These are phyloP conservation scores for Colletotrichum godetiae DNA, from an alignment of 2,329 filamentous ascomycete species.

Conservation along the genomic window DNA sequence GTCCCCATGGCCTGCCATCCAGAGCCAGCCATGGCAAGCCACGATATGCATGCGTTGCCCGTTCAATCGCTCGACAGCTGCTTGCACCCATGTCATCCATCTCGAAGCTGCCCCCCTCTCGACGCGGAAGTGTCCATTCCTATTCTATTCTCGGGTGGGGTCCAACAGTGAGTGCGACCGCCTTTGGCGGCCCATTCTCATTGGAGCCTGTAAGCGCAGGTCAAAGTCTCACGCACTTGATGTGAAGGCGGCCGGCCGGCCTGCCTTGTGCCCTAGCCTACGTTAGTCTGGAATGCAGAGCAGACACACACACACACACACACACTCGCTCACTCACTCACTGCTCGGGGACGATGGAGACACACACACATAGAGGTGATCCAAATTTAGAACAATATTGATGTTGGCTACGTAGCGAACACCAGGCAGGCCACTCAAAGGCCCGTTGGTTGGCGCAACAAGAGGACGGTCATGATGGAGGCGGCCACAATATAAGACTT, in stretches of 20 bases:
- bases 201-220: slow-evolving; percentile 62
- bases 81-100: slow-evolving; percentile 41
- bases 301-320: not conserved
- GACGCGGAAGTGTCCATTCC: slow-evolving; percentile 22
- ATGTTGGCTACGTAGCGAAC: slow-evolving; percentile 32
- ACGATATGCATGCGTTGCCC: slow-evolving; percentile 42
- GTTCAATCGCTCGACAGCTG: slow-evolving; percentile 46
- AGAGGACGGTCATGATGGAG: slow-evolving; percentile 49
- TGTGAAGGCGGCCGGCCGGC: slow-evolving; percentile 29
- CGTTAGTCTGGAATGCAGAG: slow-evolving; percentile 20
- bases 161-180: slow-evolving; percentile 35
- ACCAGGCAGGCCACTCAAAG: slow-evolving; percentile 29
- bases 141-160: slow-evolving; percentile 37
- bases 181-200: slow-evolving; percentile 46
- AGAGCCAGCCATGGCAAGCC: slow-evolving; percentile 33
- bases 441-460: slow-evolving; percentile 20
- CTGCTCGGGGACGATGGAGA: not conserved
- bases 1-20: slow-evolving; percentile 14
- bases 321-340: not conserved
- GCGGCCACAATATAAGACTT: slow-evolving; percentile 70
- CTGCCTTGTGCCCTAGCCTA: slow-evolving; percentile 28
- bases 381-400: slow-evolving; percentile 38
- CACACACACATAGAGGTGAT: slow-evolving; percentile 17
- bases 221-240: slow-evolving; percentile 31
- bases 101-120: slow-evolving; percentile 25